Evolutionary conservation across 768 basidiomycete species (phyloP).

Genomic region (Lentinula boryana): DNA sequence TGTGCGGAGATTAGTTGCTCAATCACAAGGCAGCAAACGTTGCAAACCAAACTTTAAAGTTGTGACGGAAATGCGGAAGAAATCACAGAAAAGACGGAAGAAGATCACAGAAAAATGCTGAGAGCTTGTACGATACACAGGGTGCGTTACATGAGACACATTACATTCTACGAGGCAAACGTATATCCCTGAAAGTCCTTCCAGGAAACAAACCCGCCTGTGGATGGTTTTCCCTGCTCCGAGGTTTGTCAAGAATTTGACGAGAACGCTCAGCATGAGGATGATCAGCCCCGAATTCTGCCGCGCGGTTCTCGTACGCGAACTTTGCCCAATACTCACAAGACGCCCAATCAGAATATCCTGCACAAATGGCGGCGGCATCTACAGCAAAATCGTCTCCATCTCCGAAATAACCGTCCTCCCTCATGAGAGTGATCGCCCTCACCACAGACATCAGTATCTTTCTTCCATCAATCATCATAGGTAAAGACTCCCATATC

Average conservation of each 20-base stretch:
- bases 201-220: not conserved
- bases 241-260: not conserved
- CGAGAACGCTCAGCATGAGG: conserved; percentile 2
- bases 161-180: not conserved
- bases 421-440: conserved; percentile 7
- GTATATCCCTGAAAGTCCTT: not conserved
- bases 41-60: too few species aligned
- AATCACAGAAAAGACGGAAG: too few species aligned
- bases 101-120: too few species aligned
- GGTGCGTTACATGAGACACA: too few species aligned
- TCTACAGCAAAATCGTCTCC: conserved; percentile 16
- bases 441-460: not conserved
- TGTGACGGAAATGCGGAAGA: too few species aligned
- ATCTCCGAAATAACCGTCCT: conserved; percentile 15
- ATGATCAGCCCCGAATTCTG: conserved; percentile 17
- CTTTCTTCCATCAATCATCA: not conserved
- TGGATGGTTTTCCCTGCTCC: not conserved
- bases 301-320: conserved; percentile 13
- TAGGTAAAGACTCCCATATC: conserved; percentile 9
- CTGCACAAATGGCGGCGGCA: conserved; percentile 13
- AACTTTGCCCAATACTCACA: conserved; percentile 16
- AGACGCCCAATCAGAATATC: conserved; percentile 19
- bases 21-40: too few species aligned
- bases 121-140: too few species aligned
- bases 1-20: too few species aligned